These are phyloP conservation scores for Xanthoparmelia taractica DNA, from an alignment of 495 filamentous ascomycete genomes.

Conservation along the genomic window DNA sequence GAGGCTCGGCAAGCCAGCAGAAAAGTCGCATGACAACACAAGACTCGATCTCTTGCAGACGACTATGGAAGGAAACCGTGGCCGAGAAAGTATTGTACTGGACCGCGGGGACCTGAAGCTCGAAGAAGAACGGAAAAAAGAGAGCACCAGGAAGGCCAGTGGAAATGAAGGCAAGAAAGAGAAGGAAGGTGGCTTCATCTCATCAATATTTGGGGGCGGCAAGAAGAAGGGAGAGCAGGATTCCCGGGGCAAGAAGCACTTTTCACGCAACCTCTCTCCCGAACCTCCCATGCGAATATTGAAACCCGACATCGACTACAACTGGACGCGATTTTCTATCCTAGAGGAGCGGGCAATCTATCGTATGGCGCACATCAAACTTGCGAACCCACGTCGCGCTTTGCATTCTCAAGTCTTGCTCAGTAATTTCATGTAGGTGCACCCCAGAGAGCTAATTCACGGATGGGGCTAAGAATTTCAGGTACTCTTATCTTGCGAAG, in stretches of 20 bases:
- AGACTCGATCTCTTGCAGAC: conserved; percentile 74
- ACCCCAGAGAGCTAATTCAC: too few relatives aligned
- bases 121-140: conserved; percentile 79
- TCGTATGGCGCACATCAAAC: conserved; percentile 96
- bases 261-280: conserved; percentile 69
- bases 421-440: conserved; percentile 92
- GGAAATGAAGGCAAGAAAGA: conserved; percentile 74
- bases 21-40: conserved; percentile 57
- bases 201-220: conserved; percentile 78
- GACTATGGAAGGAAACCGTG: conserved; percentile 63
- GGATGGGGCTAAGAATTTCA: neutral
- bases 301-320: conserved; percentile 81
- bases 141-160: conserved; percentile 61
- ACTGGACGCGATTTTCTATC: conserved; percentile 93
- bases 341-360: conserved; percentile 97
- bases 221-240: conserved; percentile 54
- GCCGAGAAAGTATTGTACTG: conserved; percentile 74
- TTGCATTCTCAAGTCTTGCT: conserved; percentile 93
- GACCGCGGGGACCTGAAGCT: conserved; percentile 72
- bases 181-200: conserved; percentile 72
- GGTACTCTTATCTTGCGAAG: conserved; percentile 88
- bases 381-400: conserved; percentile 88
- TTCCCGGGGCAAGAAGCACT: conserved; percentile 54
- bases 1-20: conserved; percentile 52
- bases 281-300: conserved; percentile 65